A percentile compares a stretch with the other conserved stretches of the same genome.
Conservation (phyloP, 108 stramenopile genomes). For the Nitzschia sp. region DNA sequence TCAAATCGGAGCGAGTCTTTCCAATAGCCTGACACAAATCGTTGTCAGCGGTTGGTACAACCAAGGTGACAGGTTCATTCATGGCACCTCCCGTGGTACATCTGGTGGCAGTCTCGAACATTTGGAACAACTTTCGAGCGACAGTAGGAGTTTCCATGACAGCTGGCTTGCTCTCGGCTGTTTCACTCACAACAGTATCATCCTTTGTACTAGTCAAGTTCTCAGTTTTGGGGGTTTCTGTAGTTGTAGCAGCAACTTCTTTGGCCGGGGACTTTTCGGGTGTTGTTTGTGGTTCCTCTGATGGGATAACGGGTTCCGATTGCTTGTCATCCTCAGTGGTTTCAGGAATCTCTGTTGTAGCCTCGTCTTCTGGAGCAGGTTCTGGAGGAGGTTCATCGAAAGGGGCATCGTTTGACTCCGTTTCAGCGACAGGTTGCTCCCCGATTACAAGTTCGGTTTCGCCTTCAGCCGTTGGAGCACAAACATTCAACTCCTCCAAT, state of each 20-base stretch:
- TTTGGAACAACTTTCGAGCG: neutral
- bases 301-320: too few species aligned
- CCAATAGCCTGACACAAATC: slow-evolving; percentile 4
- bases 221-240: neutral
- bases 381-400: slow-evolving; percentile 3
- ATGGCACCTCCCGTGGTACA: neutral
- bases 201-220: neutral
- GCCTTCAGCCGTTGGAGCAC: neutral
- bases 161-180: neutral
- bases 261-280: neutral
- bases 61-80: slow-evolving; percentile 1
- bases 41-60: slow-evolving; percentile 11
- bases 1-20: slow-evolving; percentile 1
- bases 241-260: neutral
- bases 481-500: slow-evolving; percentile 8
- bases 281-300: neutral
- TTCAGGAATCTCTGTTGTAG: neutral
- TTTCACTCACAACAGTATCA: too few species aligned
- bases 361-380: neutral
- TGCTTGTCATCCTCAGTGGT: neutral
- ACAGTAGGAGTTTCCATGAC: neutral
- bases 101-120: slow-evolving; percentile 5
- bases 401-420: neutral
- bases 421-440: too few species aligned
- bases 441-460: slow-evolving; percentile 9